Base-by-base conservation (phyloP, 2,329 filamentous ascomycete species). In the Aspergillus pseudotamarii region DNA sequence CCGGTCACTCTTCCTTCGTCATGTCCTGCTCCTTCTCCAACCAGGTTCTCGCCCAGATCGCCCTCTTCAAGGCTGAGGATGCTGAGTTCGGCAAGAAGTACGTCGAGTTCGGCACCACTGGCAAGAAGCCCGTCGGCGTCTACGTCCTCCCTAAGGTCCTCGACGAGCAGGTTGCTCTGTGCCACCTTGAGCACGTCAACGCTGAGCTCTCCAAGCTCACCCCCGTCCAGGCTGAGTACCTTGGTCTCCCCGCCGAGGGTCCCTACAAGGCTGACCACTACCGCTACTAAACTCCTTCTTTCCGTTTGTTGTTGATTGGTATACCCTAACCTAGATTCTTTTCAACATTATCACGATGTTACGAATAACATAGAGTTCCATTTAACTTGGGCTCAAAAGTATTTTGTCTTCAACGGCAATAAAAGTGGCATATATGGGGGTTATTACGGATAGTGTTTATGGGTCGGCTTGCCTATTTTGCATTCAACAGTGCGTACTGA, bases 11-110 rank as follows among this genome's bases (percentile, higher is more conserved):
- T 73, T 98, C 94, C 59, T 99, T 99, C 83, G 95, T 99, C 87
- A 98, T 99, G 95, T 97, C 94, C 75, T 99, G 95, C 91, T 98
- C 94, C 69, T 99, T 99, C 91, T 96, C 94, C 88, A 99, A 99
- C 91, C 95, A 99, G 88, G 95, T 98, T 76, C 92, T 99, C 81
- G 95, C 95, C 72, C 95, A 99, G 87, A 98, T 99, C 85, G 91
- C 96, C 86, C 86, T 99, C 77, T 99, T 84, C 91, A 98, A 98
- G 91, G 90, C 89, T 76, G 86, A 90, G 75, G 94, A 98, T 80
- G 88, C 87, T 79, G 90, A 85, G 63, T 99, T 96, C 81, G 88
- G 90, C 83, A 85, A 92, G 84, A 97, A 97, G 88, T 96, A 97
- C 85, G 84, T 94, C 75, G 95, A 97, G 85, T 99, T 97, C 81